phyloP scores from a whole-genome alignment of 495 filamentous ascomycete genomes.

The Xylaria bambusicola region DNA sequence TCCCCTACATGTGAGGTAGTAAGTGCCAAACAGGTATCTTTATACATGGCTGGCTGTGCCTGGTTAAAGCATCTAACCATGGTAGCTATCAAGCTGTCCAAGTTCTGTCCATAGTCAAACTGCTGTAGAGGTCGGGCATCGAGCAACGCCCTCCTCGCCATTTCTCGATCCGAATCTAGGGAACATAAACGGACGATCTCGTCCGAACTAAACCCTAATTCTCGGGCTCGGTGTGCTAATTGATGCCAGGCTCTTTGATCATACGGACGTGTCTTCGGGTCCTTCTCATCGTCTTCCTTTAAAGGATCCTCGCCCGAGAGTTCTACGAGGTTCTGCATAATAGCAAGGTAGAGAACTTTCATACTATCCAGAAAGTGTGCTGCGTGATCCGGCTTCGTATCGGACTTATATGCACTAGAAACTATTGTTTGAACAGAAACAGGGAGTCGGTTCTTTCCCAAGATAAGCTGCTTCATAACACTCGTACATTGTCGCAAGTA shows the following conservation, averaged over 20 bases:
- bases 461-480: conserved; percentile 10
- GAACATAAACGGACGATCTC: conserved; percentile 3
- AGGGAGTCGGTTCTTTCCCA: conserved; percentile 1
- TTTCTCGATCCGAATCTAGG: conserved; percentile 12
- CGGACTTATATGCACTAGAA: background rate
- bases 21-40: conserved; percentile 5
- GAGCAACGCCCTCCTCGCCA: conserved; percentile 4
- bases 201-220: conserved; percentile 10
- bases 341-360: conserved; percentile 10
- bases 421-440: conserved; percentile 4
- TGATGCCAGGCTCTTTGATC: conserved; percentile 9
- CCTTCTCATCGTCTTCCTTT: conserved; percentile 8
- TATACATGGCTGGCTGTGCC: background rate
- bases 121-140: conserved; percentile 6
- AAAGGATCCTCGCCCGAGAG: conserved; percentile 5
- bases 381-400: background rate
- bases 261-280: background rate
- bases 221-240: conserved; percentile 5
- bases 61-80: conserved; percentile 3
- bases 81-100: conserved; percentile 2
- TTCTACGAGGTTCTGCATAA: conserved; percentile 11
- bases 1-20: conserved; percentile 9
- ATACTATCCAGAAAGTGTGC: conserved; percentile 3
- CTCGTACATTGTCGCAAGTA: conserved; percentile 12
- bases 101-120: conserved; percentile 10